Percentiles rank a stretch among this genome's conserved stretches.
Evolutionary conservation across 768 basidiomycete species (phyloP).

Genomic region (Mycena capillaripes): DNA sequence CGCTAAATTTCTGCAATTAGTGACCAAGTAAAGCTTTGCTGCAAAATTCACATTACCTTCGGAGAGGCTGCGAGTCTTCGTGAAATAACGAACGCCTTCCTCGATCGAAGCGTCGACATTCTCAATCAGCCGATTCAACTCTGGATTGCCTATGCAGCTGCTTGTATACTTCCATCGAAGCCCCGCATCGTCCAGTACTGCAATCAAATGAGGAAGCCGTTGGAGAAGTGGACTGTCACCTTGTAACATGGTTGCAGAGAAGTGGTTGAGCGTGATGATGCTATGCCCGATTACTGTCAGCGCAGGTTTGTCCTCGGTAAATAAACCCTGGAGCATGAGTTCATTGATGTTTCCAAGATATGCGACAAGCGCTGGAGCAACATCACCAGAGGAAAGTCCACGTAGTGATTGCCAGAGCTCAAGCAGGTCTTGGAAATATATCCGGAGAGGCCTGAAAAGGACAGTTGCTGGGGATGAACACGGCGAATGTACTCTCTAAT

Average conservation of each 20-base stretch:
- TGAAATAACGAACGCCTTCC: not conserved
- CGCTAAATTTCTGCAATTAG: not conserved
- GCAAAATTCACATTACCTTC: not conserved
- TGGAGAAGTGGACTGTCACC: not conserved
- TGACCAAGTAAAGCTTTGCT: not conserved
- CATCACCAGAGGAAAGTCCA: not conserved
- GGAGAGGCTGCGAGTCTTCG: not conserved
- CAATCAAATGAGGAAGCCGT: not conserved
- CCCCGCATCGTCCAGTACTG: not conserved
- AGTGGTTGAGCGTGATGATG: not conserved
- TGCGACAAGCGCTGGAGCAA: not conserved
- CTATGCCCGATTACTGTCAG: not conserved
- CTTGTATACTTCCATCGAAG: slow-evolving; percentile 17
- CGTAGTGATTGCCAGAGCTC: not conserved
- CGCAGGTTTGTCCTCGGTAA: not conserved
- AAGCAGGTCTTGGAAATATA: not conserved
- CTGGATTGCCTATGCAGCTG: not conserved
- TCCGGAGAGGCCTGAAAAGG: not conserved
- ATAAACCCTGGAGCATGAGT: not conserved
- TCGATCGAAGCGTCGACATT: not conserved
- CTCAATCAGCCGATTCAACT: not conserved
- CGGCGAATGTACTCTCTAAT: slow-evolving; percentile 5
- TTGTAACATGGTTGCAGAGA: not conserved
- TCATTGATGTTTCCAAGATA: slow-evolving; percentile 14
- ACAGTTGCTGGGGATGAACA: not conserved